Evolutionary conservation across 345 rosid genomes (phyloP).

Genomic region (Populus davidiana): DNA sequence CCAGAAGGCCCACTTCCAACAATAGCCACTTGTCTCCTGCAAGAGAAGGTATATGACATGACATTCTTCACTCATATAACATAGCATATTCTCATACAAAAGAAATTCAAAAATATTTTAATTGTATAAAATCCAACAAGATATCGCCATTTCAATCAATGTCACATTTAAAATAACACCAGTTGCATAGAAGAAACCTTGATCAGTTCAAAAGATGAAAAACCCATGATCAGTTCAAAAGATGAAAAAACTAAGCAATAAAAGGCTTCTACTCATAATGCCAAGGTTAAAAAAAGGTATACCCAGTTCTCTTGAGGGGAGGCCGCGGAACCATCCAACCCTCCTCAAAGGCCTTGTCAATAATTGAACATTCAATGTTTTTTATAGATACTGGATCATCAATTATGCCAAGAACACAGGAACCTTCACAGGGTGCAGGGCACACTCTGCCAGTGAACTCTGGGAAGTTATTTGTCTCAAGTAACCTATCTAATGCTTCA

Average conservation of each 20-base stretch:
- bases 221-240: background rate
- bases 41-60: constrained; percentile 9
- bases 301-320: constrained; percentile 88
- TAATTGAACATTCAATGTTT: constrained; percentile 82
- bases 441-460: constrained; percentile 99
- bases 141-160: background rate
- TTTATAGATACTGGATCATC: constrained; percentile 99
- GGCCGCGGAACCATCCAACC: constrained; percentile 99
- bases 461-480: constrained; percentile 97
- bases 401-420: constrained; percentile 99
- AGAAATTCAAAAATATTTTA: background rate
- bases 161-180: background rate
- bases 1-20: constrained; percentile 98
- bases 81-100: background rate
- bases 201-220: background rate
- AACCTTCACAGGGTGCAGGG: constrained; percentile 99
- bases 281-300: constrained; percentile 13
- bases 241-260: background rate
- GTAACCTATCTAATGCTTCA: constrained; percentile 91
- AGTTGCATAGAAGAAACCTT: background rate
- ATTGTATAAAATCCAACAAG: background rate
- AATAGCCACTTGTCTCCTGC: constrained; percentile 79
- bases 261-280: background rate
- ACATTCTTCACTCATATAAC: background rate
- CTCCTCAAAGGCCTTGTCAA: constrained; percentile 94